Conservation (phyloP, 2,329 filamentous ascomycete species). For the Xylariales sp. region DNA sequence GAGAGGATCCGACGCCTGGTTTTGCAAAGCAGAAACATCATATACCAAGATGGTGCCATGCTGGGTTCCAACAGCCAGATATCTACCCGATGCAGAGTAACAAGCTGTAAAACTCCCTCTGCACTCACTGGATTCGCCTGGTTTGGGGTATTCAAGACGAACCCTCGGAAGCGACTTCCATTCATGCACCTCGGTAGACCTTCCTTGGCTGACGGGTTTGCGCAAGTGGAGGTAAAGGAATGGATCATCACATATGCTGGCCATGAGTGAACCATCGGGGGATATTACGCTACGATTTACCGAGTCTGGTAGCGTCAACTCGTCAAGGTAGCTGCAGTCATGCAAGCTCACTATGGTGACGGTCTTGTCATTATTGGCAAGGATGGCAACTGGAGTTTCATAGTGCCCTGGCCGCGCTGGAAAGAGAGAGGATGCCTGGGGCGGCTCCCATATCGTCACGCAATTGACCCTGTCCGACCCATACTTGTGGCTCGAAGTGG, state of each 20-base stretch:
- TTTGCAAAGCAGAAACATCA: slow-evolving; percentile 47
- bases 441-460: slow-evolving; percentile 59
- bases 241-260: slow-evolving; percentile 84
- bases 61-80: slow-evolving; percentile 75
- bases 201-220: slow-evolving; percentile 27
- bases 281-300: slow-evolving; percentile 96
- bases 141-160: slow-evolving; percentile 53
- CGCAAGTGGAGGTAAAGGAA: slow-evolving; percentile 79
- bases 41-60: slow-evolving; percentile 77
- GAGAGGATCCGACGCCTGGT: slow-evolving; percentile 52
- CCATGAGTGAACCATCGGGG: slow-evolving; percentile 74
- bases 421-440: slow-evolving; percentile 22
- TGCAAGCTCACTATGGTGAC: slow-evolving; percentile 78
- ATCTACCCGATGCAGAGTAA: slow-evolving; percentile 67
- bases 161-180: slow-evolving; percentile 51
- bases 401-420: slow-evolving; percentile 34
- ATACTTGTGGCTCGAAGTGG: slow-evolving; percentile 48
- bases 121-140: slow-evolving; percentile 48
- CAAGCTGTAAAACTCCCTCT: slow-evolving; percentile 73
- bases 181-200: slow-evolving; percentile 29
- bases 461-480: slow-evolving; percentile 62
- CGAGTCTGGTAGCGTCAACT: slow-evolving; percentile 71
- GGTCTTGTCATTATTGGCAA: slow-evolving; percentile 89
- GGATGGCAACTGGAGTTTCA: slow-evolving; percentile 55
- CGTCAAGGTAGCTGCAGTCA: slow-evolving; percentile 60